These are phyloP conservation scores for Graphiopsis chlorocephala DNA, from an alignment of 2,329 filamentous ascomycete genomes.

Conservation along the genomic window DNA sequence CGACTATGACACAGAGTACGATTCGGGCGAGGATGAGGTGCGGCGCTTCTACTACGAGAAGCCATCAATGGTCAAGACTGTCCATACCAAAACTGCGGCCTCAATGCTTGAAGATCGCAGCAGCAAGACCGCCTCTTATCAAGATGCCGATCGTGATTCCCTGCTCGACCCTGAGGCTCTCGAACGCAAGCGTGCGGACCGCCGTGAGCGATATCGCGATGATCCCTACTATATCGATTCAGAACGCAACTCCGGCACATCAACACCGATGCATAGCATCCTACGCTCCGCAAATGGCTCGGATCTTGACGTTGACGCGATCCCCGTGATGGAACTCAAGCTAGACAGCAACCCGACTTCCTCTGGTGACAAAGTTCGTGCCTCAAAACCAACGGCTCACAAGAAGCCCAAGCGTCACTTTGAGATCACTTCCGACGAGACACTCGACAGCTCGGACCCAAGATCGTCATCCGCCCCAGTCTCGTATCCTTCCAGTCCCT, in stretches of 20 bases:
- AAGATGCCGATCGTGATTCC: constrained; percentile 47
- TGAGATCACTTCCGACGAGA: constrained; percentile 50
- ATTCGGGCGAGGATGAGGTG: constrained; percentile 44
- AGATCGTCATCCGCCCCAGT: constrained; percentile 14
- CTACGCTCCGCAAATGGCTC: constrained; percentile 65
- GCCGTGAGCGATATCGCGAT: constrained; percentile 78
- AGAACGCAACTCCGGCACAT: constrained; percentile 53
- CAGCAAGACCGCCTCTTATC: constrained; percentile 34
- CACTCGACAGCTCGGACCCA: constrained; percentile 38
- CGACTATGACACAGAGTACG: constrained; percentile 43
- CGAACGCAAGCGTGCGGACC: constrained; percentile 71
- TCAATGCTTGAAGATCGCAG: constrained; percentile 41
- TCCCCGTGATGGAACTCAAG: constrained; percentile 91
- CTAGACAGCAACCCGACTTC: constrained; percentile 50
- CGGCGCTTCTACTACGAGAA: constrained; percentile 48
- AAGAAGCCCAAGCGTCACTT: constrained; percentile 37
- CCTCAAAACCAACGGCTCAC: constrained; percentile 14
- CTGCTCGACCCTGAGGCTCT: constrained; percentile 69
- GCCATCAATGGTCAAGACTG: constrained; percentile 25
- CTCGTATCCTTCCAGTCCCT: constrained; percentile 8
- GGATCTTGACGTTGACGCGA: constrained; percentile 85
- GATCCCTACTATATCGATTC: constrained; percentile 89
- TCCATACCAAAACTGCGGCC: constrained; percentile 37
- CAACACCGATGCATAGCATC: constrained; percentile 77
- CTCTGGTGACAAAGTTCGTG: constrained; percentile 9